A percentile compares a stretch with the other conserved stretches of the same genome.
Evolutionary conservation across 495 filamentous ascomycete species (phyloP).

Genomic region (Talaromyces proteolyticus): DNA sequence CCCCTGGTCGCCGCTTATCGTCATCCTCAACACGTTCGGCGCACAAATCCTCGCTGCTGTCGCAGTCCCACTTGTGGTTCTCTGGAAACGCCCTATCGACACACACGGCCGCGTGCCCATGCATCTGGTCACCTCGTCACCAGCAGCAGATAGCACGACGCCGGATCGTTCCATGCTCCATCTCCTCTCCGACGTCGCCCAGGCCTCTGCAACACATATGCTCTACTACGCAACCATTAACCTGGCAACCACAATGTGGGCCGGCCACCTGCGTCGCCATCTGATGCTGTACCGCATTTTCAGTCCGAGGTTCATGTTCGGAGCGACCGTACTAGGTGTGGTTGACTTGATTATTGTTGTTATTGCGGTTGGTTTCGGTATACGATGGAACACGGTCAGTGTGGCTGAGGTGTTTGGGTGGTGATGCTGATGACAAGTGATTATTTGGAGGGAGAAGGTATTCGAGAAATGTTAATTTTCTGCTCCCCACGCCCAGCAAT

Average conservation of each 20-base stretch:
- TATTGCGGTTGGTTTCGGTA: constrained; percentile 59
- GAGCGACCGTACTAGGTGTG: constrained; percentile 61
- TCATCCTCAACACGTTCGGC: constrained; percentile 82
- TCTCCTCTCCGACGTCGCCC: constrained; percentile 61
- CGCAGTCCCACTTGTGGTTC: constrained; percentile 69
- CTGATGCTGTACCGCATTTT: constrained; percentile 98
- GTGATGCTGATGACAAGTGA: background rate
- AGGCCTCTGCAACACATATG: constrained; percentile 65
- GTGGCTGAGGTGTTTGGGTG: constrained; percentile 87
- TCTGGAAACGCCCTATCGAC: constrained; percentile 72
- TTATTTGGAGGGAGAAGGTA: background rate
- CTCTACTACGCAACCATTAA: constrained; percentile 76
- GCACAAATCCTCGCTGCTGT: constrained; percentile 77
- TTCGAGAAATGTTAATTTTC: background rate
- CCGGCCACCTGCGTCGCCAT: constrained; percentile 78
- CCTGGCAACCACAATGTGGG: constrained; percentile 81
- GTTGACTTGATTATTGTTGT: constrained; percentile 69
- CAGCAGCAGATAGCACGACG: constrained; percentile 6
- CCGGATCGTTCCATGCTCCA: constrained; percentile 11
- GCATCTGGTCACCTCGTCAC: background rate
- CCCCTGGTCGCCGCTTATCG: constrained; percentile 79
- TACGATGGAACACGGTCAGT: constrained; percentile 66
- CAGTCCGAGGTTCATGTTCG: constrained; percentile 82
- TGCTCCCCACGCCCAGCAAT: too few relatives aligned
- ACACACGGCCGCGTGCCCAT: constrained; percentile 22